phyloP scores from a whole-genome alignment of 352 stramenopile genomes.

The Pythium sukuiense region DNA sequence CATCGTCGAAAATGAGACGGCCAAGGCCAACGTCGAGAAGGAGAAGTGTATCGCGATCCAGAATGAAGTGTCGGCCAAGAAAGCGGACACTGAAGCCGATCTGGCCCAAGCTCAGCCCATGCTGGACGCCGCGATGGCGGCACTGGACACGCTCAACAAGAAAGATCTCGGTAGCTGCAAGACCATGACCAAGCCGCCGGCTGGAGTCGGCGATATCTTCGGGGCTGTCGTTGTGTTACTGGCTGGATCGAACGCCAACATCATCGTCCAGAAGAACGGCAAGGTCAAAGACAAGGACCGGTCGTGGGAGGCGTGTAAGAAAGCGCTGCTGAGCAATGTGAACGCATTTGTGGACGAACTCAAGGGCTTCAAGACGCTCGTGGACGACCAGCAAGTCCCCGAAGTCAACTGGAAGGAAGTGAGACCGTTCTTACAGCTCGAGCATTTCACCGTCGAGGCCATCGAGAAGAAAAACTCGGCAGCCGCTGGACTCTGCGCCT shows the following conservation, averaged over 20 bases:
- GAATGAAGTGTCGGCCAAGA: constrained; percentile 90
- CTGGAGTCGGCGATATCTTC: constrained; percentile 88
- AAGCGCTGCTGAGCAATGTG: constrained; percentile 90
- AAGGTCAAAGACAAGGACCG: constrained; percentile 95
- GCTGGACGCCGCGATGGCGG: constrained; percentile 87
- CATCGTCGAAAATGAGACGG: constrained; percentile 92
- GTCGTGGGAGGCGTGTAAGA: constrained; percentile 93
- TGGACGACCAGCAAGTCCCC: constrained; percentile 66
- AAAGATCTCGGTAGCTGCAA: constrained; percentile 91
- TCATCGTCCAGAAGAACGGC: constrained; percentile 89
- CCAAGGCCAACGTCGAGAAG: constrained; percentile 88
- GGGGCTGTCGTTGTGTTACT: constrained; percentile 76
- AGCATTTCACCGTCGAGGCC: constrained; percentile 78
- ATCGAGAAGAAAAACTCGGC: constrained; percentile 88
- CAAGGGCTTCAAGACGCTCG: constrained; percentile 72
- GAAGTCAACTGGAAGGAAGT: constrained; percentile 86
- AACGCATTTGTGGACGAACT: constrained; percentile 93
- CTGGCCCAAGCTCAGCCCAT: constrained; percentile 75
- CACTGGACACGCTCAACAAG: constrained; percentile 89
- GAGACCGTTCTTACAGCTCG: constrained; percentile 70
- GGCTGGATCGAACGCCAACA: constrained; percentile 65
- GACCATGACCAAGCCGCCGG: constrained; percentile 90
- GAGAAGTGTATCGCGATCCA: constrained; percentile 92
- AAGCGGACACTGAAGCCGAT: constrained; percentile 79
- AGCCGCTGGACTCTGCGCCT: constrained; percentile 70